phyloP scores from a whole-genome alignment of 768 basidiomycete species.

The Pholiota molesta region DNA sequence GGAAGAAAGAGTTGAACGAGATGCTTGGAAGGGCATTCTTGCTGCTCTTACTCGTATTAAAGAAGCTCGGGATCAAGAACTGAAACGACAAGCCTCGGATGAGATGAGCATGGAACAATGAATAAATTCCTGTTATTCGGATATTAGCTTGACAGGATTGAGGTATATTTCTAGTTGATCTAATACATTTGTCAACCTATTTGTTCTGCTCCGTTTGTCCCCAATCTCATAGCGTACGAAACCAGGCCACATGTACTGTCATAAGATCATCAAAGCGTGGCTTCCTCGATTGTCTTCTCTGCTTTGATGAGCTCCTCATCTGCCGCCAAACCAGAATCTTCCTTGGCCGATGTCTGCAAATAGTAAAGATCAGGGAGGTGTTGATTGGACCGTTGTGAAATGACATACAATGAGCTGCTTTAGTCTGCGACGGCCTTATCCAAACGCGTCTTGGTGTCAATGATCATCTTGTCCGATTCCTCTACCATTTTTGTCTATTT shows the following conservation, averaged over 20 bases:
- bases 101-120: slow-evolving; percentile 24
- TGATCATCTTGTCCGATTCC: slow-evolving; percentile 83
- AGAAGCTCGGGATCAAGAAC: slow-evolving; percentile 36
- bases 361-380: slow-evolving; percentile 7
- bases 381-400: neutral
- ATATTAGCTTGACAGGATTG: neutral
- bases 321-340: slow-evolving; percentile 40
- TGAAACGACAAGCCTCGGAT: slow-evolving; percentile 14
- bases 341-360: slow-evolving; percentile 38
- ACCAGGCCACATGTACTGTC: neutral
- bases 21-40: slow-evolving; percentile 79
- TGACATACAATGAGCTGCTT: slow-evolving; percentile 67
- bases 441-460: slow-evolving; percentile 64
- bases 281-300: slow-evolving; percentile 57
- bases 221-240: neutral
- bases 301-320: slow-evolving; percentile 57
- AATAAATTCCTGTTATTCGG: slow-evolving; percentile 1
- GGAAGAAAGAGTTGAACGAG: slow-evolving; percentile 74
- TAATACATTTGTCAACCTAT: neutral
- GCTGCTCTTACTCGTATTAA: slow-evolving; percentile 68
- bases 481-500: slow-evolving; percentile 65
- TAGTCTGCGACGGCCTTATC: slow-evolving; percentile 64
- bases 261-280: slow-evolving; percentile 35
- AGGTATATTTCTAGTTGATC: slow-evolving; percentile 1
- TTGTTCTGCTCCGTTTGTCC: neutral